These are phyloP conservation scores for bread wheat (Triticum aestivum) DNA, from an alignment of 176 grass and related monocot species.

Conservation along the genomic window DNA sequence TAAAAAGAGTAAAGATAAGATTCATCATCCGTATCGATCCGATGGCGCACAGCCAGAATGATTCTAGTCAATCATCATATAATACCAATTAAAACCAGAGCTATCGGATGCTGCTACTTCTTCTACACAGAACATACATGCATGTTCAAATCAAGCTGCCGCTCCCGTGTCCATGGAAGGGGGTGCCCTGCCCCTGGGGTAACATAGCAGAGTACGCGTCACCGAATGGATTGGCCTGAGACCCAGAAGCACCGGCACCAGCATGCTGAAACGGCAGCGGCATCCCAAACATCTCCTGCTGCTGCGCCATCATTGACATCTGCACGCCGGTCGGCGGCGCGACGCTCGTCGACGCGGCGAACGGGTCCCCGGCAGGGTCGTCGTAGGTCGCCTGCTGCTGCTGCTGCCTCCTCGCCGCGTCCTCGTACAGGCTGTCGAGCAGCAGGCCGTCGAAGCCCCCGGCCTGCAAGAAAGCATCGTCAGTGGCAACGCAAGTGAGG, in stretches of 20 bases:
- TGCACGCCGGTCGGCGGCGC: conserved; percentile 60
- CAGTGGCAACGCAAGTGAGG: not conserved
- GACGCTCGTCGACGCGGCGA: conserved; percentile 51
- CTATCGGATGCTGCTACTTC: not conserved
- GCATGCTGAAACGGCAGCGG: conserved; percentile 28
- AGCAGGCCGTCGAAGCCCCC: conserved; percentile 75
- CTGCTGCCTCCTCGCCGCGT: conserved; percentile 46
- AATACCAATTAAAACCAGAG: not conserved
- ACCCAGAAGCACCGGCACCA: not conserved
- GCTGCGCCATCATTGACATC: conserved; percentile 61
- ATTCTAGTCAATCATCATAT: not conserved
- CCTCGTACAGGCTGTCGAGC: conserved; percentile 73
- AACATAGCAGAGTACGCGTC: conserved; percentile 37
- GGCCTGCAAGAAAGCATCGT: conserved; percentile 36
- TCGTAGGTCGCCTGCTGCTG: not conserved
- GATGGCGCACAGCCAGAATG: not conserved
- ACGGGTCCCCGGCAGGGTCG: conserved; percentile 44
- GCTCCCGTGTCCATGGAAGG: conserved; percentile 38
- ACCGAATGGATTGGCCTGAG: conserved; percentile 52
- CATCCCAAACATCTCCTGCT: conserved; percentile 47
- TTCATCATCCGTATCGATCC: too few relatives aligned
- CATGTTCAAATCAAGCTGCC: conserved; percentile 64
- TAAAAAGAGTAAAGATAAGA: too few relatives aligned
- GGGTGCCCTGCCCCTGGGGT: not conserved
- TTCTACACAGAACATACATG: not conserved